Conservation (phyloP, 495 filamentous ascomycete species). For the Trichoderma orchidacearum region DNA sequence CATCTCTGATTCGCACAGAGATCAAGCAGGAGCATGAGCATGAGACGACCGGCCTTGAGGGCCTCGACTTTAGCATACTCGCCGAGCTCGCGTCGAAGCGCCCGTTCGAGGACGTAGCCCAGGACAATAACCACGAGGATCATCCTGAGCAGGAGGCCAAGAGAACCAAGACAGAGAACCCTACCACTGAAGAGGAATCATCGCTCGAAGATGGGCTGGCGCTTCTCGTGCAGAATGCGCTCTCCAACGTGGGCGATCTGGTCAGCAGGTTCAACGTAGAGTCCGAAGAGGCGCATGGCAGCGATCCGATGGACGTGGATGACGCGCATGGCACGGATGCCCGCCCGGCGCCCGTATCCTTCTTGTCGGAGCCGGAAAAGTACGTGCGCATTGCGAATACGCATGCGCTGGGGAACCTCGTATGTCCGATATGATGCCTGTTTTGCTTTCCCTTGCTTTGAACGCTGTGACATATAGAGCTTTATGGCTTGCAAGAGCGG, state of each 20-base stretch:
- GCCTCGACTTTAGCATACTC: constrained; percentile 1
- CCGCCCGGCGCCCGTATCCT: neutral
- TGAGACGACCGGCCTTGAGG: neutral
- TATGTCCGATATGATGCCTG: neutral
- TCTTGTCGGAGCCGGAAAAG: neutral
- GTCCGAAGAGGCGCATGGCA: neutral
- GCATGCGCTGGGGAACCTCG: neutral
- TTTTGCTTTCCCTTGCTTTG: neutral
- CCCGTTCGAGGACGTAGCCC: neutral
- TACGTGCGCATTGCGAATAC: constrained; percentile 1
- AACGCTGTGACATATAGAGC: too few relatives aligned
- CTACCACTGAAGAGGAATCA: neutral
- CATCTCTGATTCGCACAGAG: neutral
- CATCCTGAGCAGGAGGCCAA: neutral
- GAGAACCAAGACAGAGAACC: neutral
- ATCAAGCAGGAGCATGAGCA: neutral
- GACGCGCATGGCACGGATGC: neutral
- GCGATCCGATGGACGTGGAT: neutral
- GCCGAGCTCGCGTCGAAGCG: constrained; percentile 2
- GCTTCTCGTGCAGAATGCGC: constrained; percentile 2
- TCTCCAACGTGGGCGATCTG: neutral
- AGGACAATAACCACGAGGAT: neutral
- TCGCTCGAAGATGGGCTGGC: neutral
- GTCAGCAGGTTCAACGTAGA: neutral
- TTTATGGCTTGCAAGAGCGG: neutral